A percentile compares a stretch with the other conserved stretches of the same genome.
Conservation (phyloP, 2,329 filamentous ascomycete species). For the Fusarium equiseti region DNA sequence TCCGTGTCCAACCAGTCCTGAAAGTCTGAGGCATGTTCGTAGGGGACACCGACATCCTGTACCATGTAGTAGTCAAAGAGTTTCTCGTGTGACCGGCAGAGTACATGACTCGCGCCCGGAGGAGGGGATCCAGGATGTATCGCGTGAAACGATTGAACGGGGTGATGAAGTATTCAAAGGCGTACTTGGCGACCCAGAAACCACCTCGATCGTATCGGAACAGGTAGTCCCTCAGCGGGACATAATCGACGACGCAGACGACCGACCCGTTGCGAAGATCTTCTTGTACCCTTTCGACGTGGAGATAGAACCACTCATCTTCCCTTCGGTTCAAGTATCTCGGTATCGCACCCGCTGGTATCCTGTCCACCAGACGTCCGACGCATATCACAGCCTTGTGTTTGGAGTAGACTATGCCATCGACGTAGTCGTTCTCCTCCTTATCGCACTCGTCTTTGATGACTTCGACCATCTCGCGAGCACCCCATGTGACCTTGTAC, state of each 20-base stretch:
- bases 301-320: slow-evolving; percentile 82
- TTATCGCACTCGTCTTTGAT: slow-evolving; percentile 59
- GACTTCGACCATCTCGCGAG: slow-evolving; percentile 54
- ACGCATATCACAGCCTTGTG: slow-evolving; percentile 69
- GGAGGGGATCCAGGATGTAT: slow-evolving; percentile 69
- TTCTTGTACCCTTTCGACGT: slow-evolving; percentile 62
- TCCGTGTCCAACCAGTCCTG: slow-evolving; percentile 60
- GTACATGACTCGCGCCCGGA: slow-evolving; percentile 75
- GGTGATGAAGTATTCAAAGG: slow-evolving; percentile 72
- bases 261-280: slow-evolving; percentile 38
- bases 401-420: slow-evolving; percentile 74
- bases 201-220: slow-evolving; percentile 78
- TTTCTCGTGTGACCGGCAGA: slow-evolving; percentile 72
- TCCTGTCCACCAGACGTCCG: slow-evolving; percentile 66
- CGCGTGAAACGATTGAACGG: slow-evolving; percentile 75
- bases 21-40: slow-evolving; percentile 58
- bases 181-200: slow-evolving; percentile 74
- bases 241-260: slow-evolving; percentile 60
- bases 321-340: slow-evolving; percentile 66
- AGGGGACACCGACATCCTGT: slow-evolving; percentile 71
- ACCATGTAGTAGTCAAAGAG: slow-evolving; percentile 71
- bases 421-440: slow-evolving; percentile 71
- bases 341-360: slow-evolving; percentile 52
- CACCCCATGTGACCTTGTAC: slow-evolving; percentile 62
- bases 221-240: slow-evolving; percentile 74